These are phyloP conservation scores for Leccinum pseudoinsigne DNA, from an alignment of 1,284 basidiomycete species.

Conservation along the genomic window DNA sequence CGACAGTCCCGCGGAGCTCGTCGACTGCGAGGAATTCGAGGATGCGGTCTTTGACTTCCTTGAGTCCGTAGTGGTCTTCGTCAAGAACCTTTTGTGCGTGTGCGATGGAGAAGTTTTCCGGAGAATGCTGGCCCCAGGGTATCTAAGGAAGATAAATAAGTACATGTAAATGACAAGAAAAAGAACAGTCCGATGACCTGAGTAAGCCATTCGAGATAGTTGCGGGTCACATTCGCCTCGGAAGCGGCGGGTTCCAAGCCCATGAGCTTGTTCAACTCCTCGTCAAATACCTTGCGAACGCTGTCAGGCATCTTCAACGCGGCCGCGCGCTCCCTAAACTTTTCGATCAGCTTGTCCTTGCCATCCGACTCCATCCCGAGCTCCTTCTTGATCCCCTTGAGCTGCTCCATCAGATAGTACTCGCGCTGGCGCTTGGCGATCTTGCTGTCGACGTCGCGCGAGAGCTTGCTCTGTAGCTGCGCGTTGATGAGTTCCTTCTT, in stretches of 20 bases:
- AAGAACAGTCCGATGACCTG: conserved; percentile 47
- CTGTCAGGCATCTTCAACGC: no score
- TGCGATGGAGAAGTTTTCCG: conserved; percentile 90
- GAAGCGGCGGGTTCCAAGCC: conserved; percentile 91
- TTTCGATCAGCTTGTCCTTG: no score
- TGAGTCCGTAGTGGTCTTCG: conserved; percentile 96
- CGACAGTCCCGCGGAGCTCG: conserved; percentile 94
- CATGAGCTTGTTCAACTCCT: conserved; percentile 92
- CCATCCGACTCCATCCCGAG: no score
- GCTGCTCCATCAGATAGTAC: no score
- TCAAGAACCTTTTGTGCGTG: conserved; percentile 88
- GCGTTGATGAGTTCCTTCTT: no score
- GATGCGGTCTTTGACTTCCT: conserved; percentile 96
- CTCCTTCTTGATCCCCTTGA: no score
- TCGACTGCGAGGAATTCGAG: conserved; percentile 98
- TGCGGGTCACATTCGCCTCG: conserved; percentile 94
- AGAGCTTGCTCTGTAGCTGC: no score
- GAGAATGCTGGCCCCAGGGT: conserved; percentile 95
- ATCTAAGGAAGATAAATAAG: conserved; percentile 47
- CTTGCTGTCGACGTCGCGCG: no score
- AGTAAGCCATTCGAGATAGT: conserved; percentile 96
- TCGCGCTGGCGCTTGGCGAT: no score
- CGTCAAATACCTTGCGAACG: no score
- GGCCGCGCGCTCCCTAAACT: no score
- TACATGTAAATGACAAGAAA: background rate